phyloP scores from a whole-genome alignment of 139 green algal genomes.

The Micractinium sp. region DNA sequence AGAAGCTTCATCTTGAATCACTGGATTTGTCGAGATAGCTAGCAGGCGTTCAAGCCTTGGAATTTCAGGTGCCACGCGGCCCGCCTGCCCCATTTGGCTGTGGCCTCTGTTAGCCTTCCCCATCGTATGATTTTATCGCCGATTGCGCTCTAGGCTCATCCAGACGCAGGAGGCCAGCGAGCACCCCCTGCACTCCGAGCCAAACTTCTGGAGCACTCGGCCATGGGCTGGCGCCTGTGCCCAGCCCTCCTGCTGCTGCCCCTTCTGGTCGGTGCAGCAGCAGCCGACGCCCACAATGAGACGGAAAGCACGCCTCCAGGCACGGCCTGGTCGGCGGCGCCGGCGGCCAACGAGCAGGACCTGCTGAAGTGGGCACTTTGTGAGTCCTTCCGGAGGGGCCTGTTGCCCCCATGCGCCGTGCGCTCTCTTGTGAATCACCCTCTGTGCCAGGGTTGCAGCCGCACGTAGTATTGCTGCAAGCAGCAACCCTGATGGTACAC shows the following conservation, averaged over 20 bases:
- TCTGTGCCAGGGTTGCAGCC: not conserved
- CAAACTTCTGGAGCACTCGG: no score
- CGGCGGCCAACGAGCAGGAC: not conserved
- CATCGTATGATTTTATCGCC: no score
- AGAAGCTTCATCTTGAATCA: not conserved
- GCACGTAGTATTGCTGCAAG: not conserved
- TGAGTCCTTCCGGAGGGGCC: no score
- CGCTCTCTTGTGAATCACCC: not conserved
- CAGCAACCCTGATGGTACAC: not conserved
- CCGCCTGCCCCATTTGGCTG: no score
- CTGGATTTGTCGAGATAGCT: not conserved
- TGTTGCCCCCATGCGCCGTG: not conserved
- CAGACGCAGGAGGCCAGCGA: no score
- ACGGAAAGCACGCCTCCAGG: not conserved
- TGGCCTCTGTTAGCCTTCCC: no score
- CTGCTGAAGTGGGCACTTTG: slow-evolving; percentile 33
- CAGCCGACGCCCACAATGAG: not conserved
- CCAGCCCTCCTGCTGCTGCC: not conserved
- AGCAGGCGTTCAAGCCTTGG: no score
- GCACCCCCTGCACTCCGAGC: no score
- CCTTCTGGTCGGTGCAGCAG: not conserved
- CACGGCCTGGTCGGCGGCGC: not conserved
- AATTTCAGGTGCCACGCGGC: no score
- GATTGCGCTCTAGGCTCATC: no score
- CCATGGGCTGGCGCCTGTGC: no score